Evolutionary conservation across 176 grass and related monocot species (phyloP).

Genomic region (Oryza australiensis): DNA sequence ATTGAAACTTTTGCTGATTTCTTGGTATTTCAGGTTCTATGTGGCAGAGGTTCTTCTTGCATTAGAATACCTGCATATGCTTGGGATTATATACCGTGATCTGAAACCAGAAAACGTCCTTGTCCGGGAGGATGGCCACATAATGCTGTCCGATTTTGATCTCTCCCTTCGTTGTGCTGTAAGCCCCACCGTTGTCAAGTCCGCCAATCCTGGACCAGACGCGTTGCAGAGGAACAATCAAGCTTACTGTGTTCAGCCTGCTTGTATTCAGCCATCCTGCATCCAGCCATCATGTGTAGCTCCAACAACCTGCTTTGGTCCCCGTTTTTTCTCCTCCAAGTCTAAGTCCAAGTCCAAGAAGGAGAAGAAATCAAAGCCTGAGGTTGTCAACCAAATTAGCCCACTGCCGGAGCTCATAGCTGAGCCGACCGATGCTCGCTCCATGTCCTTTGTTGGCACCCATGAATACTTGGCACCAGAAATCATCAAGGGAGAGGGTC

Average conservation of each 20-base stretch:
- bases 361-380: constrained; percentile 62
- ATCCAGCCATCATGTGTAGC: constrained; percentile 69
- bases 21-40: constrained; percentile 62
- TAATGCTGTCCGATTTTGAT: constrained; percentile 83
- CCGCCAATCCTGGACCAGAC: constrained; percentile 56
- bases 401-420: constrained; percentile 73
- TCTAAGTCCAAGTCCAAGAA: constrained; percentile 52
- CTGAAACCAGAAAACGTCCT: constrained; percentile 79
- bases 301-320: constrained; percentile 74
- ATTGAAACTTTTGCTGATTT: constrained; percentile 4
- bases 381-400: constrained; percentile 66
- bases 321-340: constrained; percentile 59
- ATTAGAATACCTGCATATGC: constrained; percentile 83
- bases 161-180: constrained; percentile 65
- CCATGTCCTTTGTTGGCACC: constrained; percentile 83
- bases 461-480: constrained; percentile 79
- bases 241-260: constrained; percentile 64
- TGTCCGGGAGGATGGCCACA: constrained; percentile 79
- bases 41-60: constrained; percentile 69
- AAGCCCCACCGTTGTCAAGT: constrained; percentile 62
- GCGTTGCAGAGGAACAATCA: constrained; percentile 53
- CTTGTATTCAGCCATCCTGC: constrained; percentile 76
- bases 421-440: constrained; percentile 71
- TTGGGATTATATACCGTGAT: constrained; percentile 89
- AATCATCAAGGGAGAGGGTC: constrained; percentile 80